These are phyloP conservation scores for Ceratocystis colombiana DNA, from an alignment of 2,329 filamentous ascomycete species.

Conservation along the genomic window DNA sequence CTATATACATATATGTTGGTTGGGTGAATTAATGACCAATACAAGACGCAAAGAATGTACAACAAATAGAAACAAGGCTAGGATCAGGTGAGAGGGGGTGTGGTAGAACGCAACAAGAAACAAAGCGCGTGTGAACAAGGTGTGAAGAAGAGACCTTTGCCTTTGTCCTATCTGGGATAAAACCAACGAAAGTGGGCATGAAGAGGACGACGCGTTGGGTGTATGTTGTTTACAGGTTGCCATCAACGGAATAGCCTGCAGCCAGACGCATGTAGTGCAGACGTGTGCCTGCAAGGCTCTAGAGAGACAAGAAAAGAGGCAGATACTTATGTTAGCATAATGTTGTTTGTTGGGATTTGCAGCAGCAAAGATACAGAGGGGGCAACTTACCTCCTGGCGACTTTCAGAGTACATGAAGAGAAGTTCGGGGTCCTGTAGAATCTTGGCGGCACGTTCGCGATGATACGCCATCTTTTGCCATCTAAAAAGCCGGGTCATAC, in stretches of 20 bases:
- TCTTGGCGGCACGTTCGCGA: slow-evolving; percentile 28
- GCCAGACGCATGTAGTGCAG: slow-evolving; percentile 48
- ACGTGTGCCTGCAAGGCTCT: slow-evolving; percentile 49
- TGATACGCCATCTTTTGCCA: slow-evolving; percentile 1
- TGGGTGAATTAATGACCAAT: too few species aligned
- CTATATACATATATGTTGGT: too few species aligned
- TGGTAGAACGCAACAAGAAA: too few species aligned
- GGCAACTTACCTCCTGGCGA: slow-evolving; percentile 41
- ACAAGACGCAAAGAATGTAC: too few species aligned
- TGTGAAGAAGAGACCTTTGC: too few species aligned
- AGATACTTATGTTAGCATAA: background rate
- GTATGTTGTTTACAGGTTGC: background rate
- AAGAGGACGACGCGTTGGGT: too few species aligned
- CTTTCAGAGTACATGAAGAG: slow-evolving; percentile 50
- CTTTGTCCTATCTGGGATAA: too few species aligned
- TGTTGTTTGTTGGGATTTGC: background rate
- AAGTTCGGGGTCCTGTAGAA: slow-evolving; percentile 48
- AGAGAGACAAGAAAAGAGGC: background rate
- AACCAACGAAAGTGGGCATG: too few species aligned
- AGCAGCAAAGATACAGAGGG: background rate
- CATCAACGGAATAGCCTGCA: slow-evolving; percentile 38
- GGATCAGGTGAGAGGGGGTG: too few species aligned
- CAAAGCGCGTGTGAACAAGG: too few species aligned
- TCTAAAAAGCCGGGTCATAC: background rate
- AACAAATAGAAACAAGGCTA: too few species aligned